Conservation (phyloP, 1,284 basidiomycete species). For the Tetrapyrgos nigripes region DNA sequence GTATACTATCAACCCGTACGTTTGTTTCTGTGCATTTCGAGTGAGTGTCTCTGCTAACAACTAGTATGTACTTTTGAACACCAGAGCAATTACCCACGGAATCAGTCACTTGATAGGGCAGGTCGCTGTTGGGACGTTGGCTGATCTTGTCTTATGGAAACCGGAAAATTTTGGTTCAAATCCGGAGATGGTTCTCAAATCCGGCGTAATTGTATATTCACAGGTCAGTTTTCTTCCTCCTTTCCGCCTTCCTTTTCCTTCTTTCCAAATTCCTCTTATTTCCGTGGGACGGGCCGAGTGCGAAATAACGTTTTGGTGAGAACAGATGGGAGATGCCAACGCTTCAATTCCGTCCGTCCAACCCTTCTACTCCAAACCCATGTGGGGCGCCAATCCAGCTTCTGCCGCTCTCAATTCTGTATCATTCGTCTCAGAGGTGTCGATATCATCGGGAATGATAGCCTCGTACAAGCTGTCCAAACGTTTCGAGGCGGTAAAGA, state of each 20-base stretch:
- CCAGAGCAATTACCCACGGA: constrained; percentile 92
- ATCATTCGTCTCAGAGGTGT: constrained; percentile 84
- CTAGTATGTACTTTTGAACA: no score
- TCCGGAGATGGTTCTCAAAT: constrained; percentile 94
- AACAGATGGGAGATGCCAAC: constrained; percentile 93
- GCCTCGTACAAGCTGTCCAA: constrained; percentile 80
- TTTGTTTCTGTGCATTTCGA: no score
- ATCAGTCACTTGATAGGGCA: constrained; percentile 90
- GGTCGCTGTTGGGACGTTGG: constrained; percentile 83
- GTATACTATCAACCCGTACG: constrained; percentile 97
- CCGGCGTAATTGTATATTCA: constrained; percentile 91
- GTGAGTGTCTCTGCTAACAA: no score
- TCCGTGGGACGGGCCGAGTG: background rate
- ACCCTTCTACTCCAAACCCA: constrained; percentile 84
- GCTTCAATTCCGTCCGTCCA: constrained; percentile 94
- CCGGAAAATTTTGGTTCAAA: constrained; percentile 92
- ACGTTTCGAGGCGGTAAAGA: constrained; percentile 75
- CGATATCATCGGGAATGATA: constrained; percentile 69
- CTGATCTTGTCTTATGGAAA: constrained; percentile 95
- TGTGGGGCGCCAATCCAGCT: constrained; percentile 85
- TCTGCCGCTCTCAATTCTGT: constrained; percentile 85
- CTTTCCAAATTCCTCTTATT: background rate
- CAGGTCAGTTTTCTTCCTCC: constrained; percentile 56
- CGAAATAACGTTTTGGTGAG: background rate
- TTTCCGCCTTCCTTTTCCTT: background rate